phyloP scores from a whole-genome alignment of 2,329 filamentous ascomycete genomes.

The Talaromyces sp. region DNA sequence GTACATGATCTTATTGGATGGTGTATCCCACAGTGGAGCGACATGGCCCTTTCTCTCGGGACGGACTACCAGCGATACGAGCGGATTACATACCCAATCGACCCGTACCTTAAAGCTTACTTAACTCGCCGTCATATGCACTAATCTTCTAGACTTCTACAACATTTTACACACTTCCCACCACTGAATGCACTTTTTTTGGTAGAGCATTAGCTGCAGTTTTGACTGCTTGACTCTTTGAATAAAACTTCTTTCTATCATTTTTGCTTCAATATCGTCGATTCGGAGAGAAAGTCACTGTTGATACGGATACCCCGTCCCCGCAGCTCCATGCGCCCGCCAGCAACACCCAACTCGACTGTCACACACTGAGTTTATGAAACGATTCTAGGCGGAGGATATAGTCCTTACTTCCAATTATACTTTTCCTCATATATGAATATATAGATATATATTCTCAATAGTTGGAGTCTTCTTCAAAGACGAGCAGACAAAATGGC shows the following conservation, averaged over 20 bases:
- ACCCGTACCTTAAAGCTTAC: not conserved
- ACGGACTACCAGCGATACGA: constrained; percentile 13
- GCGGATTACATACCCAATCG: not conserved
- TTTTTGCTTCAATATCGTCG: not conserved
- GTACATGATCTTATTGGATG: not conserved
- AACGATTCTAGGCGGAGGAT: not conserved
- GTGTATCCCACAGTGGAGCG: not conserved
- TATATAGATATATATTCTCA: not conserved
- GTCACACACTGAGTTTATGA: not conserved
- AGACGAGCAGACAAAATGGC: not conserved
- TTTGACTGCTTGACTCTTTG: not conserved
- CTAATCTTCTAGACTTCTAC: not conserved
- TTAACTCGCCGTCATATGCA: not conserved
- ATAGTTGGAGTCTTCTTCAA: not conserved
- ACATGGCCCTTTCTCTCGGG: constrained; percentile 17
- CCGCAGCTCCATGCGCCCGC: constrained; percentile 10
- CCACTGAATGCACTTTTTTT: not conserved
- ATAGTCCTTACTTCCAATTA: not conserved
- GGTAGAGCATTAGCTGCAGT: not conserved
- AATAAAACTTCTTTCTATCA: not conserved
- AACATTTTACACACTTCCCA: not conserved
- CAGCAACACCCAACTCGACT: not conserved
- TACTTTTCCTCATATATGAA: not conserved
- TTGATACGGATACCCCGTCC: not conserved
- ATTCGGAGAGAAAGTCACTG: not conserved